These are phyloP conservation scores for Papiliotrema nemorosa DNA, from an alignment of 1,284 basidiomycete species.

Conservation along the genomic window DNA sequence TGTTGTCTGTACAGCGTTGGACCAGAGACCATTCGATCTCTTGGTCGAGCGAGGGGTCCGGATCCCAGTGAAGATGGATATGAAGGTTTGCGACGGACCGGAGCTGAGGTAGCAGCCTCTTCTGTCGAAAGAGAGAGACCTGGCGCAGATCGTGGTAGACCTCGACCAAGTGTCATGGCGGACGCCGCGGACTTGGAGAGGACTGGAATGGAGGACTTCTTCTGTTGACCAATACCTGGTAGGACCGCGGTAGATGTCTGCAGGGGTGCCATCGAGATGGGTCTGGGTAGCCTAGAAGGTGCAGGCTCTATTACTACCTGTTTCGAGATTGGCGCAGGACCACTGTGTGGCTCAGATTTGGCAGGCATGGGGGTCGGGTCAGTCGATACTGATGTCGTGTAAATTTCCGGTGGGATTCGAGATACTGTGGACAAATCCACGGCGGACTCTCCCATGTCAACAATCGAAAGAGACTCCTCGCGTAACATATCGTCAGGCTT, in stretches of 20 bases:
- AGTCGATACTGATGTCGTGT: too few relatives aligned
- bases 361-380: too few relatives aligned
- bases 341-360: too few relatives aligned
- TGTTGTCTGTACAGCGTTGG: conserved; percentile 24
- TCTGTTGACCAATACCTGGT: background rate
- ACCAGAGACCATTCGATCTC: conserved; percentile 38
- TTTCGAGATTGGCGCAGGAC: too few relatives aligned
- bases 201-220: background rate
- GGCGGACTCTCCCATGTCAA: too few relatives aligned
- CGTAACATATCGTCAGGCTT: too few relatives aligned
- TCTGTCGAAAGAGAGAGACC: background rate
- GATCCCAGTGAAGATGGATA: conserved; percentile 42
- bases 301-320: too few relatives aligned
- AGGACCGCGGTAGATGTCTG: background rate
- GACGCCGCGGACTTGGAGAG: background rate
- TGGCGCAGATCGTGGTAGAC: background rate
- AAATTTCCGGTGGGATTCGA: too few relatives aligned
- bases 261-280: background rate
- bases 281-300: conserved; percentile 1
- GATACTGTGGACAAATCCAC: too few relatives aligned
- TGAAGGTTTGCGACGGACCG: conserved; percentile 27
- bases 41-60: conserved; percentile 33
- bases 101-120: background rate
- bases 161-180: background rate
- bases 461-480: too few relatives aligned